Conservation (phyloP, 805 yeast species). For the Kregervanrija delftensis region DNA sequence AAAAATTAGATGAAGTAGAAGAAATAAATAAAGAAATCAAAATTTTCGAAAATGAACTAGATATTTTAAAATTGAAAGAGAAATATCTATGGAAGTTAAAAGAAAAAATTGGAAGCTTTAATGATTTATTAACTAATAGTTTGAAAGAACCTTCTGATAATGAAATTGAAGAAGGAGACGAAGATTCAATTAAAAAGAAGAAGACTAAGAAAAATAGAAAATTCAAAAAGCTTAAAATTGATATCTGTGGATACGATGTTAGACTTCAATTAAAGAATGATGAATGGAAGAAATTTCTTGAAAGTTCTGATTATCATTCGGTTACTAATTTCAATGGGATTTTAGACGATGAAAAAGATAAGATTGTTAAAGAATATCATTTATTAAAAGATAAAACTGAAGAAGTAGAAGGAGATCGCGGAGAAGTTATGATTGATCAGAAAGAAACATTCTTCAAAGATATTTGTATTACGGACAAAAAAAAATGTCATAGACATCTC, state of each 20-base stretch:
- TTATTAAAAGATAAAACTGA: slow-evolving; percentile 2
- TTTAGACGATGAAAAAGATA: slow-evolving; percentile 8
- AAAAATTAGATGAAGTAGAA: slow-evolving; percentile 12
- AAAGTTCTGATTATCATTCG: slow-evolving; percentile 9
- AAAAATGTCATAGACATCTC: slow-evolving; percentile 48
- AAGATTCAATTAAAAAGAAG: slow-evolving; percentile 9
- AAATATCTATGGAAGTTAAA: slow-evolving; percentile 26
- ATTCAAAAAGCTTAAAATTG: slow-evolving; percentile 32
- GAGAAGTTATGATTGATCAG: slow-evolving; percentile 2
- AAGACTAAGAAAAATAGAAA: slow-evolving; percentile 16
- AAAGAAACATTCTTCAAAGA: slow-evolving; percentile 10
- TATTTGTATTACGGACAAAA: slow-evolving; percentile 46
- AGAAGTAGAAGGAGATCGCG: slow-evolving; percentile 11
- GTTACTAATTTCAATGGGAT: slow-evolving; percentile 5
- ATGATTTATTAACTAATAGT: slow-evolving; percentile 26
- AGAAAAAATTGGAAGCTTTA: slow-evolving; percentile 31
- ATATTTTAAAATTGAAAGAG: slow-evolving; percentile 10
- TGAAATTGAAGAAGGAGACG: slow-evolving; percentile 3
- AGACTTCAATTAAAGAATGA: slow-evolving; percentile 12
- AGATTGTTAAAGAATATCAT: slow-evolving; percentile 12
- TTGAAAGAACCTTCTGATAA: not conserved
- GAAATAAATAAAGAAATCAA: slow-evolving; percentile 17
- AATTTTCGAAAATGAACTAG: slow-evolving; percentile 11
- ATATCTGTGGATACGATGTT: slow-evolving; percentile 48
- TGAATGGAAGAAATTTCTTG: slow-evolving; percentile 18